Percentiles rank a stretch among this genome's conserved stretches.
phyloP scores from a whole-genome alignment of 164 flowering plant species.

The Brasenia schreberi region DNA sequence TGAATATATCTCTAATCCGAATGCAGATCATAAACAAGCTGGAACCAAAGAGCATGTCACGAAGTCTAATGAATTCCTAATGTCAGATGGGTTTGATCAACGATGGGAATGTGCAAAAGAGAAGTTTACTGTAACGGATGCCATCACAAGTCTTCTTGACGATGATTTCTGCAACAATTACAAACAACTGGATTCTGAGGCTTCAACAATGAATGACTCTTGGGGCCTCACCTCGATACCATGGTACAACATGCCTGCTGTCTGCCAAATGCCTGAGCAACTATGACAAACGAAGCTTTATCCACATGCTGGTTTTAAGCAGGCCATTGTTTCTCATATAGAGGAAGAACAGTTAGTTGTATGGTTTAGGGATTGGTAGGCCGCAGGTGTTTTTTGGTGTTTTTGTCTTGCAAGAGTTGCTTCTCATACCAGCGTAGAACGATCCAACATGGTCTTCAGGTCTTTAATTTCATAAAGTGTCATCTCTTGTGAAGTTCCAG shows the following conservation, averaged over 20 bases:
- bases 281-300: conserved; percentile 11
- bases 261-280: conserved; percentile 33
- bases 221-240: conserved; percentile 21
- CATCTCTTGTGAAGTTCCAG: too few relatives aligned
- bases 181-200: conserved; percentile 20
- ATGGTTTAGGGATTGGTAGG: neutral
- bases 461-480: too few relatives aligned
- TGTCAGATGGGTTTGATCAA: conserved; percentile 37
- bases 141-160: conserved; percentile 31
- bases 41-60: neutral
- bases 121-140: conserved; percentile 21
- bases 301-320: neutral
- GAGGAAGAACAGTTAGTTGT: neutral
- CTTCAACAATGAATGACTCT: conserved; percentile 21
- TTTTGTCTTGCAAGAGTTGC: neutral
- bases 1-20: conserved; percentile 19
- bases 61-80: conserved; percentile 47
- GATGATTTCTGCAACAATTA: conserved; percentile 34
- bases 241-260: conserved; percentile 57
- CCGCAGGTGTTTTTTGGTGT: too few relatives aligned
- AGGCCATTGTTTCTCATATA: neutral
- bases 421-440: neutral
- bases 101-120: conserved; percentile 19
- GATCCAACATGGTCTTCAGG: too few relatives aligned
- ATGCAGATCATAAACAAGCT: conserved; percentile 6